These are phyloP conservation scores for Candida glucosophila DNA, from an alignment of 1,139 yeast species.

Conservation along the genomic window DNA sequence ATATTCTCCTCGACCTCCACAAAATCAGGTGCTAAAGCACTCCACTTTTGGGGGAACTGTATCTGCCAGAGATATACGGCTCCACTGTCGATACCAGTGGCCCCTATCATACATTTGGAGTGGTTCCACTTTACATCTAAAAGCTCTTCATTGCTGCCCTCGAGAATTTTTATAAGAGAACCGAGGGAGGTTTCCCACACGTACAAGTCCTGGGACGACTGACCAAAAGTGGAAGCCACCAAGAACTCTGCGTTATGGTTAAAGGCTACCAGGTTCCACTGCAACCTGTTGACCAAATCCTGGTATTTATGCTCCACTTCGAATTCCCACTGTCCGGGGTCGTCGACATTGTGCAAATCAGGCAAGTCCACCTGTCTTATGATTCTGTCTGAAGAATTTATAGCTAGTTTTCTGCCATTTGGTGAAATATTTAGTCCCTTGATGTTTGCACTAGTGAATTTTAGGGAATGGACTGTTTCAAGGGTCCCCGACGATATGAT, in stretches of 20 bases:
- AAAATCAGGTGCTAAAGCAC: slow-evolving; percentile 94
- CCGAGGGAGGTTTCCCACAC: slow-evolving; percentile 93
- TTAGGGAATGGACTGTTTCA: slow-evolving; percentile 38
- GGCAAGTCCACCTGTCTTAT: slow-evolving; percentile 63
- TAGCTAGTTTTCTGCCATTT: slow-evolving; percentile 61
- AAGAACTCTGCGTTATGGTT: slow-evolving; percentile 77
- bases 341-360: slow-evolving; percentile 27
- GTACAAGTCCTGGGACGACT: slow-evolving; percentile 78
- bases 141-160: slow-evolving; percentile 85
- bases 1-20: slow-evolving; percentile 91
- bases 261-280: slow-evolving; percentile 80
- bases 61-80: slow-evolving; percentile 77
- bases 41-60: slow-evolving; percentile 87
- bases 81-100: slow-evolving; percentile 89
- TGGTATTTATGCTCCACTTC: slow-evolving; percentile 79
- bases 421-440: slow-evolving; percentile 61
- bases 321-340: slow-evolving; percentile 40
- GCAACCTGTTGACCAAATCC: slow-evolving; percentile 80
- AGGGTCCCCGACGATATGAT: slow-evolving; percentile 27
- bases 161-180: slow-evolving; percentile 76
- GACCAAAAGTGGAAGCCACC: slow-evolving; percentile 83
- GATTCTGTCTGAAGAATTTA: slow-evolving; percentile 77
- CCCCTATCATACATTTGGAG: slow-evolving; percentile 63
- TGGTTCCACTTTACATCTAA: slow-evolving; percentile 84
- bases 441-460: slow-evolving; percentile 61